phyloP scores from a whole-genome alignment of 352 stramenopile species.

The Phytophthora vignae region DNA sequence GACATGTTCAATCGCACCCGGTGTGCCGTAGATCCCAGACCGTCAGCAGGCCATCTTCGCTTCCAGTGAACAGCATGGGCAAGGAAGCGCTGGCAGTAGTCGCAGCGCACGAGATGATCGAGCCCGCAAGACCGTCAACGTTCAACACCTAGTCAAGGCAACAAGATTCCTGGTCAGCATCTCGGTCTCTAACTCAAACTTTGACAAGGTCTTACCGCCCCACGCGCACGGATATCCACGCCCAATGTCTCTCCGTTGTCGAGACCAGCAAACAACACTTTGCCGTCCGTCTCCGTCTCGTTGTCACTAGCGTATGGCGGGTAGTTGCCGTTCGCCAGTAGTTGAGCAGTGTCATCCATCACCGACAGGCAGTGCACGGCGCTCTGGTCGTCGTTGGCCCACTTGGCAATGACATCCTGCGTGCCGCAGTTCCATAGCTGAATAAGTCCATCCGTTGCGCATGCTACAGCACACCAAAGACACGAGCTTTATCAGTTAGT shows the following conservation, averaged over 20 bases:
- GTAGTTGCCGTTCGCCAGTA: constrained; percentile 21
- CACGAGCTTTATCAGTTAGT: neutral
- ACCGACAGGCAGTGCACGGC: constrained; percentile 61
- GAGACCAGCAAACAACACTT: constrained; percentile 69
- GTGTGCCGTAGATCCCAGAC: constrained; percentile 72
- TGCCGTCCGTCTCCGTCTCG: constrained; percentile 69
- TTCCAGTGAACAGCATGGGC: constrained; percentile 64
- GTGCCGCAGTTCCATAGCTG: constrained; percentile 73
- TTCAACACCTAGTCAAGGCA: constrained; percentile 46
- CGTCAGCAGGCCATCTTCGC: constrained; percentile 65
- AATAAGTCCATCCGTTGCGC: constrained; percentile 65
- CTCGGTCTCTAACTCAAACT: neutral
- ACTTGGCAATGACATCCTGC: constrained; percentile 64
- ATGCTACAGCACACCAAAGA: constrained; percentile 49
- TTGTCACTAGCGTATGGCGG: constrained; percentile 22
- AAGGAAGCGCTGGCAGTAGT: constrained; percentile 21
- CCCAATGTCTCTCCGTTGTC: constrained; percentile 68
- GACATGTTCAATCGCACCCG: constrained; percentile 31
- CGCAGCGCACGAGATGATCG: constrained; percentile 52
- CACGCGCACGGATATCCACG: constrained; percentile 61
- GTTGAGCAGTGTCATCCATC: constrained; percentile 41
- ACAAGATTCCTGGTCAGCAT: neutral
- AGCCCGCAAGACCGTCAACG: constrained; percentile 38
- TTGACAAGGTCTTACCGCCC: constrained; percentile 32
- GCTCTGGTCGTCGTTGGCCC: constrained; percentile 66